These are phyloP conservation scores for Viola odorata DNA, from an alignment of 345 rosid genomes.

Conservation along the genomic window DNA sequence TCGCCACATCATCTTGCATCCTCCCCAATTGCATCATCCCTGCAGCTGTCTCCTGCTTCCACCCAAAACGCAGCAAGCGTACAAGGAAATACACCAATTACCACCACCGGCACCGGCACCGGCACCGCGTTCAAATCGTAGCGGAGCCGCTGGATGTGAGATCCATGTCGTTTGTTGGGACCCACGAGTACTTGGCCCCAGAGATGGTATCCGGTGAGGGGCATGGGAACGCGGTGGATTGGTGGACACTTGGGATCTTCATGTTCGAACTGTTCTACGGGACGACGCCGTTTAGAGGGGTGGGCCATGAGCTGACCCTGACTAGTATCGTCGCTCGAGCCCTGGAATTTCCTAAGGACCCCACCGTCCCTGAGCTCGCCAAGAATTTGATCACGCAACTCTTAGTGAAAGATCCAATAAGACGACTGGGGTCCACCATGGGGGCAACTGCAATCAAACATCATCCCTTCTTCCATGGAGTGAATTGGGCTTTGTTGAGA, in stretches of 20 bases:
- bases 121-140: slow-evolving; percentile 38
- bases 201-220: slow-evolving; percentile 63
- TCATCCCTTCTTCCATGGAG: slow-evolving; percentile 46
- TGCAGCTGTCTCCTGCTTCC: slow-evolving; percentile 44
- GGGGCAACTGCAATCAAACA: slow-evolving; percentile 50
- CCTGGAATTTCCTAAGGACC: slow-evolving; percentile 59
- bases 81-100: slow-evolving; percentile 19
- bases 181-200: slow-evolving; percentile 64
- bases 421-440: slow-evolving; percentile 52
- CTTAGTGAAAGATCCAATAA: slow-evolving; percentile 41
- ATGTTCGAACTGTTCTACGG: slow-evolving; percentile 53
- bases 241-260: slow-evolving; percentile 69
- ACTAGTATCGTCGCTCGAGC: slow-evolving; percentile 62
- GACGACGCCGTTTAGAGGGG: slow-evolving; percentile 50
- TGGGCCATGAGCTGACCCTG: slow-evolving; percentile 50
- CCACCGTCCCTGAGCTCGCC: slow-evolving; percentile 30
- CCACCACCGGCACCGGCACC: slow-evolving; percentile 25
- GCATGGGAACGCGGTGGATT: slow-evolving; percentile 63
- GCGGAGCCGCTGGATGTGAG: slow-evolving; percentile 55
- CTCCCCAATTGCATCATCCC: slow-evolving; percentile 51
- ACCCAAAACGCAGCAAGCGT: slow-evolving; percentile 23
- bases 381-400: slow-evolving; percentile 54
- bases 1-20: slow-evolving; percentile 42
- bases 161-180: slow-evolving; percentile 64
- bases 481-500: slow-evolving; percentile 61